Evolutionary conservation across 2,329 filamentous ascomycete species (phyloP), one percentile per base, ranked within the genome.

Genomic region (Fusarium napiforme): DNA sequence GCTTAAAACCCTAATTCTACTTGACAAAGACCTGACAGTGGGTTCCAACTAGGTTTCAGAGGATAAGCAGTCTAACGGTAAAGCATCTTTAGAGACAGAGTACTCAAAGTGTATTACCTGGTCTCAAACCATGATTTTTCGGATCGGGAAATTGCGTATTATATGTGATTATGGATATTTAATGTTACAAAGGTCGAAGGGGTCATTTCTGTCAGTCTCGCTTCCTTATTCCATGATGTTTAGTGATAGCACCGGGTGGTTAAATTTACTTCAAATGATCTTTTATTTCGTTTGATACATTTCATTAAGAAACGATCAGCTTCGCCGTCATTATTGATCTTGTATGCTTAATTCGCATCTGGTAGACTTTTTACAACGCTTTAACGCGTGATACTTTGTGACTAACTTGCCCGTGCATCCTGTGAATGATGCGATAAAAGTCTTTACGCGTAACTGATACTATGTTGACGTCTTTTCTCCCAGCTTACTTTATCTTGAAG

Each of bases 391-490:
- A 46, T 28, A 19, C 12, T 21, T 4, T 28, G 19, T 28, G 9
- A 8, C 19, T 47, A 21, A 21, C 7, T 5, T 30, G 7, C 19
- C 14, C 12, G 21, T 7, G 14, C 21, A 47, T 47, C 26, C 9
- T 30, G 1, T 16, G 0, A 6, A 11, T 47, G 11, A 47, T 21
- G 19, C 26, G 9, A 47, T 21, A 11, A 47, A 16, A 11, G 2
- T 10, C 12, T 21, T 30, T 14, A 11, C 14, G 7, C 10, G 26
- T 21, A 11, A 10, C 5, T 2, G 5, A 9, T 15, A 2, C 19
- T 12, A 32, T 23, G 4, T 18, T 9, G 7, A 3, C 3, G 10
- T 9, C 21, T n/a, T 32, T n/a, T 0, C 15, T 9, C 15, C 15
- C 11, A 9, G 15, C 15, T 18, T 7, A 9, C 2, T 14, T 14